Conservation (phyloP, 129 eudicot species). For the Tagetes patula region DNA sequence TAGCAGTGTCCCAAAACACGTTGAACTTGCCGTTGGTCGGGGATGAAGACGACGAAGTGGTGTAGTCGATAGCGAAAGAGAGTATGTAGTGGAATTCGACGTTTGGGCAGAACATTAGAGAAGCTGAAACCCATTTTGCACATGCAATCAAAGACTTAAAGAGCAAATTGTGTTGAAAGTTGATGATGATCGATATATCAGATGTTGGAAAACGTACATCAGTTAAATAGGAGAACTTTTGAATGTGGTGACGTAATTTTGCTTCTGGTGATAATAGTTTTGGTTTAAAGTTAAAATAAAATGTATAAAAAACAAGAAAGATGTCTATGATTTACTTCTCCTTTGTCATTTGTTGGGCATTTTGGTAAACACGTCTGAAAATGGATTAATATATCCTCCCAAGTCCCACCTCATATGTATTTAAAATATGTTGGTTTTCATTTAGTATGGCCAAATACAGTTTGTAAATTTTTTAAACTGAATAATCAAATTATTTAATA, state of each 20-base stretch:
- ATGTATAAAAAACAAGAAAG: not conserved
- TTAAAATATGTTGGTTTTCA: too few relatives aligned
- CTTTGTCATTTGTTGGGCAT: too few relatives aligned
- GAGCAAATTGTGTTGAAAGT: slow-evolving; percentile 14
- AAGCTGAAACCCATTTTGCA: slow-evolving; percentile 27
- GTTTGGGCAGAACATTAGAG: slow-evolving; percentile 19
- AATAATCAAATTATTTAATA: too few relatives aligned
- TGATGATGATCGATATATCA: not conserved
- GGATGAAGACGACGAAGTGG: slow-evolving; percentile 51
- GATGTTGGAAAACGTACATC: not conserved
- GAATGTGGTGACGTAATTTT: not conserved
- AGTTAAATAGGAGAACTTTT: slow-evolving; percentile 26
- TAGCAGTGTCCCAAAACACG: slow-evolving; percentile 66
- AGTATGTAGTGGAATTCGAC: slow-evolving; percentile 72
- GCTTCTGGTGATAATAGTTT: not conserved
- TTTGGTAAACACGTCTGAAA: too few relatives aligned
- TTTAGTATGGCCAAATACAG: too few relatives aligned
- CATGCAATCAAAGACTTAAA: slow-evolving; percentile 12
- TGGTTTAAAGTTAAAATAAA: not conserved
- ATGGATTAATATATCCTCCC: too few relatives aligned
- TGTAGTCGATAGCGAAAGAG: slow-evolving; percentile 74
- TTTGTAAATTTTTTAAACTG: too few relatives aligned
- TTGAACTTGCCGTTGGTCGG: slow-evolving; percentile 74
- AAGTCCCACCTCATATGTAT: too few relatives aligned
- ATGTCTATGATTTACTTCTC: not conserved